Base-by-base conservation (phyloP, 257 asterid species). In the Verbascum thapsus region DNA sequence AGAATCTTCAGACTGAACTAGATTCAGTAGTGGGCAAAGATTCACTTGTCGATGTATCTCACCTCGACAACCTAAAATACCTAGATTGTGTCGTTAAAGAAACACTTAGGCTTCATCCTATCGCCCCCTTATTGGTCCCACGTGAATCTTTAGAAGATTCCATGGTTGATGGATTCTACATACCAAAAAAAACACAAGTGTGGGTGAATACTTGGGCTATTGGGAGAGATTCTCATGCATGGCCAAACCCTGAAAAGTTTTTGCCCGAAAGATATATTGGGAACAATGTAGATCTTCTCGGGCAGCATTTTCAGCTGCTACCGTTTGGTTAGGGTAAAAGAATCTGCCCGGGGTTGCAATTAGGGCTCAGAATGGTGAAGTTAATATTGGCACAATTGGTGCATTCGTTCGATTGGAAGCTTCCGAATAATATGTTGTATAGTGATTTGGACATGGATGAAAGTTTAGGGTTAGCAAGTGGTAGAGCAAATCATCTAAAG, bases 131-230 rank as follows among this genome's bases (percentile, higher is more conserved):
- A 8, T n/a, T 76, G 13, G 0, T 72, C 53, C 83, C 80, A 3
- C 84, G 53, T 3, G 69, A 57, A 10, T 56, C 85, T 5, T 58
- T 70, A 40, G 77, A 76, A 52, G 78, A 80, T 11, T 76, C 80
- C 1, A 51, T 7, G 6, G 40, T 80, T 0, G 63, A 60, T 0
- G 80, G 75, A 4, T 69, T 44, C 41, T 18, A 70, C 67, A 10
- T 80, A 10, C 78, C 80, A 0, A 73, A 73, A 34, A 50, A 17
- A 32, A 39, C 85, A 4, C 51, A 68, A 32, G 3, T 71, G 2
- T 3, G 65, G 1, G 75, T 79, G 35, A 79, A 76, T 3, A 35
- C 15, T 5, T 78, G 76, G 78, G 73, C 69, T 0, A 75, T 75
- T 1, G 75, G 75, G 40, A 49, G 78, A 19, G 81, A 79, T 42